These are phyloP conservation scores for Dipteronia sinensis DNA, from an alignment of 345 rosid genomes.

Conservation along the genomic window DNA sequence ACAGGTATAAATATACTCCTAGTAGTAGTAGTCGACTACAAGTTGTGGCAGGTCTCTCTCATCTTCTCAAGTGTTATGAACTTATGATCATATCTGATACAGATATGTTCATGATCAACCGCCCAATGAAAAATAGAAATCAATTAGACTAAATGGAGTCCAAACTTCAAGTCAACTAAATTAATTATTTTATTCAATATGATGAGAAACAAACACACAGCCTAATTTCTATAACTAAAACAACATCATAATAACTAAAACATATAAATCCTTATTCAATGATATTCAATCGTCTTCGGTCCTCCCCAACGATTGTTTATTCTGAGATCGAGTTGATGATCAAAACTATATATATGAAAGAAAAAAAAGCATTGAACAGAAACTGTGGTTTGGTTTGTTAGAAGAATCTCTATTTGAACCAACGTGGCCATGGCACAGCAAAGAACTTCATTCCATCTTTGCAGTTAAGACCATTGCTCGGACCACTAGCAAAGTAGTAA, in stretches of 20 bases:
- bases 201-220: background rate
- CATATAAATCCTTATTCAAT: background rate
- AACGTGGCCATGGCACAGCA: slow-evolving; percentile 19
- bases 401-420: background rate
- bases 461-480: slow-evolving; percentile 13
- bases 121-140: too few relatives aligned
- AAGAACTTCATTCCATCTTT: slow-evolving; percentile 28
- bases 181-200: too few relatives aligned
- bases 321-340: background rate
- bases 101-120: too few relatives aligned
- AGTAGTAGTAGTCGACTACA: too few relatives aligned
- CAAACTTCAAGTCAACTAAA: too few relatives aligned
- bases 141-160: too few relatives aligned
- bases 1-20: too few relatives aligned
- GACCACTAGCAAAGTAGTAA: slow-evolving; percentile 27
- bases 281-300: background rate
- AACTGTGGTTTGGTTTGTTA: background rate
- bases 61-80: too few relatives aligned
- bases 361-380: background rate
- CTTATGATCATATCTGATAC: too few relatives aligned
- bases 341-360: background rate
- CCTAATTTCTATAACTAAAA: background rate
- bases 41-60: too few relatives aligned
- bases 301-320: background rate
- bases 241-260: background rate